Evolutionary conservation across 768 basidiomycete genomes (phyloP).

Genomic region (Cystofilobasidium bisporidii): DNA sequence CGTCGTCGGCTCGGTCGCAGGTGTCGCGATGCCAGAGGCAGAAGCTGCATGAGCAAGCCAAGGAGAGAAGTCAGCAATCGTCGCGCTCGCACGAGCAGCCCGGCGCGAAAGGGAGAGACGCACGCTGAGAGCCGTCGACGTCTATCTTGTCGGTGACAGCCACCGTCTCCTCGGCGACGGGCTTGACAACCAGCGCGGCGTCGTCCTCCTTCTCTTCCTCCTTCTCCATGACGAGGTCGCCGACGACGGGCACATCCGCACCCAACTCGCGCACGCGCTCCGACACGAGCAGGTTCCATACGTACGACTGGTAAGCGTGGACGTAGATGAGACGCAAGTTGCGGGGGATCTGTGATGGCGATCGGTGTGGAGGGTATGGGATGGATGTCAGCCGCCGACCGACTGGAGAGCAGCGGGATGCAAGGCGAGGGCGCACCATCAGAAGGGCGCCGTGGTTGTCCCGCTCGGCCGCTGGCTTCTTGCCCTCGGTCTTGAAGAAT

Average conservation of each 20-base stretch:
- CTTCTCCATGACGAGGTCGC: slow-evolving; percentile 77
- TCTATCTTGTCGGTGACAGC: slow-evolving; percentile 22
- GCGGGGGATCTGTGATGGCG: slow-evolving; percentile 66
- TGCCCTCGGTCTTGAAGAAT: slow-evolving; percentile 57
- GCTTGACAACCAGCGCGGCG: slow-evolving; percentile 28
- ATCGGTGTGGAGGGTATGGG: background rate
- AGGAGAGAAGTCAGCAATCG: background rate
- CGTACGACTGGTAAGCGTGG: slow-evolving; percentile 95
- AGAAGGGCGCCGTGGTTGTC: slow-evolving; percentile 39
- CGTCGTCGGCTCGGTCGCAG: background rate
- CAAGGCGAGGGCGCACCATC: slow-evolving; percentile 5
- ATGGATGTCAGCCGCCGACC: slow-evolving; percentile 22
- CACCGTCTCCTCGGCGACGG: slow-evolving; percentile 34
- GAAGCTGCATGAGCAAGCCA: background rate
- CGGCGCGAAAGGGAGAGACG: background rate
- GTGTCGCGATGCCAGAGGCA: slow-evolving; percentile 37
- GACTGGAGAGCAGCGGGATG: no score
- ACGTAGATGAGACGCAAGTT: slow-evolving; percentile 95
- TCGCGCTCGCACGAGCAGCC: no score
- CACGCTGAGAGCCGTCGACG: slow-evolving; percentile 33
- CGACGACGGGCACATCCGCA: slow-evolving; percentile 60
- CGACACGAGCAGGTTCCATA: slow-evolving; percentile 96
- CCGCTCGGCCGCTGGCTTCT: slow-evolving; percentile 61
- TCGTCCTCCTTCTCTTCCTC: no score
- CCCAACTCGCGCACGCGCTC: slow-evolving; percentile 78